Percentiles rank a stretch among this genome's conserved stretches.
Conservation (phyloP, 2,329 filamentous ascomycete genomes). For the Leptosphaerulina australis region DNA sequence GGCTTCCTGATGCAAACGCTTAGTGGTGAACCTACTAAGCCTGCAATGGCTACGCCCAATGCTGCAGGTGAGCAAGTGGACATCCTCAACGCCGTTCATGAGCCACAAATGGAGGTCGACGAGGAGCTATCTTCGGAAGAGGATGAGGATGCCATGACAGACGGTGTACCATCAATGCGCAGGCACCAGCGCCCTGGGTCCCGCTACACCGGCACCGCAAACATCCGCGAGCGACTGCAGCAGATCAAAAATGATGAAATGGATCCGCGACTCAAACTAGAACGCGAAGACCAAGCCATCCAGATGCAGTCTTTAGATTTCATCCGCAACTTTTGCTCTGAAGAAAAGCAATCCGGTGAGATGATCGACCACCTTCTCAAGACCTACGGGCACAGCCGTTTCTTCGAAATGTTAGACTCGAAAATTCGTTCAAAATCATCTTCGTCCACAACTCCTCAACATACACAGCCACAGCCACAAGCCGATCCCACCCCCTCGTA, state of each 20-base stretch:
- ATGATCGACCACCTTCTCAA: constrained; percentile 88
- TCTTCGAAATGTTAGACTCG: constrained; percentile 80
- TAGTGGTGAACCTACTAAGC: constrained; percentile 59
- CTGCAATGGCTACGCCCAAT: constrained; percentile 61
- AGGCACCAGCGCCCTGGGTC: constrained; percentile 46
- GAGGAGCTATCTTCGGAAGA: constrained; percentile 50
- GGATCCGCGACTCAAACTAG: constrained; percentile 69
- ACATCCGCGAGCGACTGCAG: constrained; percentile 50
- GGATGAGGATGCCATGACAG: constrained; percentile 56
- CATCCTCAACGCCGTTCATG: constrained; percentile 60
- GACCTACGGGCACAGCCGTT: constrained; percentile 73
- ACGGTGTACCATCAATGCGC: constrained; percentile 50
- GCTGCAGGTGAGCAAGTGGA: constrained; percentile 66
- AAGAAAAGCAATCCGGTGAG: constrained; percentile 59
- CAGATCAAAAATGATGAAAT: constrained; percentile 67
- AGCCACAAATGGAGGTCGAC: constrained; percentile 52
- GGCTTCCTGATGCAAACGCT: constrained; percentile 84
- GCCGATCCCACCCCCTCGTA: constrained; percentile 30
- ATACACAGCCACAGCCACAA: constrained; percentile 10
- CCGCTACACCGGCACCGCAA: constrained; percentile 44
- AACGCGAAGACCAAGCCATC: constrained; percentile 79
- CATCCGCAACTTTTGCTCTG: constrained; percentile 84
- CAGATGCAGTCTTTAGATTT: constrained; percentile 92
- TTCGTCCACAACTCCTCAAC: constrained; percentile 8
- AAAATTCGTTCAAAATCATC: constrained; percentile 68